These are phyloP conservation scores for Paramarasmius palmivorus DNA, from an alignment of 1,284 basidiomycete species.

Conservation along the genomic window DNA sequence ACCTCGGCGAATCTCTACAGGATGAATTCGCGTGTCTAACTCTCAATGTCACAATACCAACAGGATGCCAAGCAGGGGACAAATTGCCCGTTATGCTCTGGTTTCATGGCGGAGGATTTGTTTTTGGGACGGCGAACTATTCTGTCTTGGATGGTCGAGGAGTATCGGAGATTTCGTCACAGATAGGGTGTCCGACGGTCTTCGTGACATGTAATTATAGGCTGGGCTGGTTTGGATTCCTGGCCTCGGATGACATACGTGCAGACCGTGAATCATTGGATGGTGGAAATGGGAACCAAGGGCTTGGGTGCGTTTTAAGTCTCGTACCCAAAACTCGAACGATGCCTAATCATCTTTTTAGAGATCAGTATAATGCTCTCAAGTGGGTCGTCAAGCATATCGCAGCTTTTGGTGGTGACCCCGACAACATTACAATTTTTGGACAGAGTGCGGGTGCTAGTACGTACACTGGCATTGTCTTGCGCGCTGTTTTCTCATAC, in stretches of 20 bases:
- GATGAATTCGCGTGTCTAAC: neutral
- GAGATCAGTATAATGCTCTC: conserved; percentile 2
- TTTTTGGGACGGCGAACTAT: conserved; percentile 3
- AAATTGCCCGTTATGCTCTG: conserved; percentile 1
- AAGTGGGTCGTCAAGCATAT: conserved; percentile 4
- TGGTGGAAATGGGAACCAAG: conserved; percentile 5
- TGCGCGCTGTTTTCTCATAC: neutral
- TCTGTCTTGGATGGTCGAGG: conserved; percentile 2
- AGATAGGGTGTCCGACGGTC: neutral
- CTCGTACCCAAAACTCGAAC: neutral
- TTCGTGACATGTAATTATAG: conserved; percentile 1
- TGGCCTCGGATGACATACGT: conserved; percentile 1
- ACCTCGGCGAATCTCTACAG: neutral
- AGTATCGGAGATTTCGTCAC: neutral
- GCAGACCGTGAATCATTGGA: neutral
- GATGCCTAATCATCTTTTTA: neutral
- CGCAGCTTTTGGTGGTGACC: neutral
- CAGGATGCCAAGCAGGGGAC: neutral
- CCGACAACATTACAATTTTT: neutral
- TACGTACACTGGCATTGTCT: neutral
- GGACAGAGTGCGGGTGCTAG: conserved; percentile 4
- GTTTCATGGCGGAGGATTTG: conserved; percentile 4
- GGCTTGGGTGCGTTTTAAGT: neutral
- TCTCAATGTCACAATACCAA: neutral
- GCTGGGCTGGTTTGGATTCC: conserved; percentile 1